These are phyloP conservation scores for Yarrowia divulgata DNA, from an alignment of 805 yeast species.

Conservation along the genomic window DNA sequence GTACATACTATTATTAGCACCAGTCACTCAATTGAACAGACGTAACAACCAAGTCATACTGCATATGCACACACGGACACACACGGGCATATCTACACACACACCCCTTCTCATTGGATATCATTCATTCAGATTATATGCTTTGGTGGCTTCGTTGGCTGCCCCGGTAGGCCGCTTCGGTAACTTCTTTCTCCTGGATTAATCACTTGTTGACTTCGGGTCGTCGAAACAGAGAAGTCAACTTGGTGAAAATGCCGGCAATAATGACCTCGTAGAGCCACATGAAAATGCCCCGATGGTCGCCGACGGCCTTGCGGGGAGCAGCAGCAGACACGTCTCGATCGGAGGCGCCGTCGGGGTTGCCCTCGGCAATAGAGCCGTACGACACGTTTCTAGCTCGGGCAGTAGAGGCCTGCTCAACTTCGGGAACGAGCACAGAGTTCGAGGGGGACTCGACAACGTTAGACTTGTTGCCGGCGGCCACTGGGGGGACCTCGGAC, in stretches of 20 bases:
- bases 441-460: not conserved
- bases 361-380: conserved; percentile 6
- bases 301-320: not conserved
- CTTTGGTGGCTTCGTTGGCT: not conserved
- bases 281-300: conserved; percentile 15
- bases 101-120: not conserved
- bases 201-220: not conserved
- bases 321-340: not conserved
- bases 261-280: conserved; percentile 25
- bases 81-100: not conserved
- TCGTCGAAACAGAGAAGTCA: conserved; percentile 8
- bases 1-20: too few relatives aligned
- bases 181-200: too few relatives aligned
- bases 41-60: too few relatives aligned
- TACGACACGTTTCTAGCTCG: conserved; percentile 15
- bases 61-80: not conserved
- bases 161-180: not conserved
- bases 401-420: not conserved
- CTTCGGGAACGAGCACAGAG: not conserved
- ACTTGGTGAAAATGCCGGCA: conserved; percentile 20
- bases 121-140: conserved; percentile 7
- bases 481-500: not conserved
- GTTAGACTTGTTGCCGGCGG: not conserved
- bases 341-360: not conserved
- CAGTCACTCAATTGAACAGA: too few relatives aligned